phyloP scores from a whole-genome alignment of 345 rosid genomes.

The Acer saccharum region DNA sequence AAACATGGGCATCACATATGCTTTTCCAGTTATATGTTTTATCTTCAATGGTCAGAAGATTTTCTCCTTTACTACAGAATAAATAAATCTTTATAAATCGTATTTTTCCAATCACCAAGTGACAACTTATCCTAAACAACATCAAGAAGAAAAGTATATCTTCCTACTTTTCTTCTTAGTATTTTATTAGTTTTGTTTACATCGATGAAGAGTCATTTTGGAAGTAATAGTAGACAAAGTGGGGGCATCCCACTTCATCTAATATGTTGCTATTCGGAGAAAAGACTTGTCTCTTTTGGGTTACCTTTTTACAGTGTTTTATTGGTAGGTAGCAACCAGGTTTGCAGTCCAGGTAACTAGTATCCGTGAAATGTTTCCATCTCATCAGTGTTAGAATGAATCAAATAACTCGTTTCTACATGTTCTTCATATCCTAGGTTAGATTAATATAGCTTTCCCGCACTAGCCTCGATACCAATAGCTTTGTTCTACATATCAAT shows the following conservation, averaged over 20 bases:
- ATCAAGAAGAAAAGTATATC: background rate
- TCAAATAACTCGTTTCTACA: no score
- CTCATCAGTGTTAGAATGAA: no score
- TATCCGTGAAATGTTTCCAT: no score
- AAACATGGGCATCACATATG: no score
- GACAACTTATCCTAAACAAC: background rate
- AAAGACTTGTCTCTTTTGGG: background rate
- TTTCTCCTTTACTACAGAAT: no score
- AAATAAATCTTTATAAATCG: background rate
- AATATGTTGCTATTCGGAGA: background rate
- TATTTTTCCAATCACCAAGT: background rate
- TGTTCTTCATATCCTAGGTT: no score
- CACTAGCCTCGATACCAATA: no score
- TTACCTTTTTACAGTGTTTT: background rate
- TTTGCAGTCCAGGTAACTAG: no score
- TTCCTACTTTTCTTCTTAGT: background rate
- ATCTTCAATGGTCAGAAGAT: no score
- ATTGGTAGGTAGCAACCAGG: background rate
- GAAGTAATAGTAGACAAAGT: background rate
- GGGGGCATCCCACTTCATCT: background rate
- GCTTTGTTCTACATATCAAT: no score
- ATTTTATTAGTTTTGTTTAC: background rate
- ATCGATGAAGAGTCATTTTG: background rate
- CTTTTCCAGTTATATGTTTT: no score
- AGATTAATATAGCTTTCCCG: no score